These are phyloP conservation scores for Brasenia schreberi DNA, from an alignment of 164 flowering plant genomes.

Conservation along the genomic window DNA sequence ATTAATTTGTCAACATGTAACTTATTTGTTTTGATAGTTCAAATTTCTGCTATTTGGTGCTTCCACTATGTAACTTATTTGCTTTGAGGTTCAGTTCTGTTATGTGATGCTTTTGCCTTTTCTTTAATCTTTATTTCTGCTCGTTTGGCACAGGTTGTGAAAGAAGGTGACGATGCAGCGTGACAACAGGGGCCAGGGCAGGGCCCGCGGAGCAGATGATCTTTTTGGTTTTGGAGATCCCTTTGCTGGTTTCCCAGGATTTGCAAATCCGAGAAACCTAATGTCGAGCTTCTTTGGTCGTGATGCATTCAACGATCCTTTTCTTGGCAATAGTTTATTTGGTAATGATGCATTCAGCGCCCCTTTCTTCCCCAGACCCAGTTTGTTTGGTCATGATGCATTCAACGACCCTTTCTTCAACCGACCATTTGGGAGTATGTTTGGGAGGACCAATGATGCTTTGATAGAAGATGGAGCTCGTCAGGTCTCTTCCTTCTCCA, in stretches of 20 bases:
- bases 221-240: slow-evolving; percentile 19
- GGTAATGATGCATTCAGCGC: slow-evolving; percentile 79
- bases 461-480: background rate
- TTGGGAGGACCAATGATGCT: background rate
- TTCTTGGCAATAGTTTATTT: slow-evolving; percentile 56
- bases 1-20: too few species aligned
- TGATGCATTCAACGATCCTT: slow-evolving; percentile 83
- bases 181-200: slow-evolving; percentile 14
- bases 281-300: slow-evolving; percentile 54
- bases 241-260: slow-evolving; percentile 25
- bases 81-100: background rate
- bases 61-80: too few species aligned
- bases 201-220: slow-evolving; percentile 13
- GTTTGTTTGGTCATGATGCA: slow-evolving; percentile 61
- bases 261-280: slow-evolving; percentile 35
- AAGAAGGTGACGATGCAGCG: slow-evolving; percentile 30
- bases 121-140: background rate
- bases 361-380: slow-evolving; percentile 71
- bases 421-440: slow-evolving; percentile 16
- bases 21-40: too few species aligned
- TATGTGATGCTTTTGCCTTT: background rate
- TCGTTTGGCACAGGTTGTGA: background rate
- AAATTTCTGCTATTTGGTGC: too few species aligned
- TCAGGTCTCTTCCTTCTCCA: background rate
- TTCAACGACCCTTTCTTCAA: slow-evolving; percentile 66